These are phyloP conservation scores for Daedaleopsis nitida DNA, from an alignment of 768 basidiomycete genomes.

Conservation along the genomic window DNA sequence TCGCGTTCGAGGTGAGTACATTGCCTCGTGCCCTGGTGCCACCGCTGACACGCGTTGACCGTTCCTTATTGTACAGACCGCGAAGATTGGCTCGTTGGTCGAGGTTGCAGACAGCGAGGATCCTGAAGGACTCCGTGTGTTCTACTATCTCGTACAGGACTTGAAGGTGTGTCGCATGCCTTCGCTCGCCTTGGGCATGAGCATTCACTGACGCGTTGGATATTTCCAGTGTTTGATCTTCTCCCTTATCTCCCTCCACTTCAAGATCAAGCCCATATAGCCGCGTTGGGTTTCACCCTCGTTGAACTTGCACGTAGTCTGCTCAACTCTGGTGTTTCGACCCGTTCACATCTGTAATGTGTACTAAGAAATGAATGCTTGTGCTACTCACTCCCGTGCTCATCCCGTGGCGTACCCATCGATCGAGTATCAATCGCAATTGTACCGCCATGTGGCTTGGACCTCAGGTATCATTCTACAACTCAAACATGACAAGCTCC, in stretches of 20 bases:
- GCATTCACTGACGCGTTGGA: background rate
- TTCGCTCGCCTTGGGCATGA: too few relatives aligned
- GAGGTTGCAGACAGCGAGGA: conserved; percentile 98
- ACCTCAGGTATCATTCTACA: background rate
- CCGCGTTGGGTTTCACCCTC: background rate
- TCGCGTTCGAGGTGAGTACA: conserved; percentile 85
- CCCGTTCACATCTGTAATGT: background rate
- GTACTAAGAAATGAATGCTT: background rate
- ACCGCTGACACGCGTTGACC: background rate
- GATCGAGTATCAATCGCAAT: too few relatives aligned
- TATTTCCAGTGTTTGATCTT: conserved; percentile 87
- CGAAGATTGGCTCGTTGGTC: conserved; percentile 95
- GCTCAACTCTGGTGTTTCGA: too few relatives aligned
- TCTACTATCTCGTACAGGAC: conserved; percentile 99
- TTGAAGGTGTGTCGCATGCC: conserved; percentile 64
- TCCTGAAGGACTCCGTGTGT: conserved; percentile 95
- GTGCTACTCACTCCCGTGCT: background rate
- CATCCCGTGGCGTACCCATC: too few relatives aligned
- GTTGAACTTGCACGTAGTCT: background rate
- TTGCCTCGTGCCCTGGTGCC: background rate
- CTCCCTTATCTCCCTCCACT: conserved; percentile 96
- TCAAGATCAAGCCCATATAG: conserved; percentile 99
- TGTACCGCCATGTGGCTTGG: background rate
- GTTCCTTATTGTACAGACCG: conserved; percentile 61
- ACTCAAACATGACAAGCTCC: background rate